Percentiles rank a stretch among this genome's conserved stretches.
Conservation (phyloP, 2,329 filamentous ascomycete species). For the Penicillium hordei region DNA sequence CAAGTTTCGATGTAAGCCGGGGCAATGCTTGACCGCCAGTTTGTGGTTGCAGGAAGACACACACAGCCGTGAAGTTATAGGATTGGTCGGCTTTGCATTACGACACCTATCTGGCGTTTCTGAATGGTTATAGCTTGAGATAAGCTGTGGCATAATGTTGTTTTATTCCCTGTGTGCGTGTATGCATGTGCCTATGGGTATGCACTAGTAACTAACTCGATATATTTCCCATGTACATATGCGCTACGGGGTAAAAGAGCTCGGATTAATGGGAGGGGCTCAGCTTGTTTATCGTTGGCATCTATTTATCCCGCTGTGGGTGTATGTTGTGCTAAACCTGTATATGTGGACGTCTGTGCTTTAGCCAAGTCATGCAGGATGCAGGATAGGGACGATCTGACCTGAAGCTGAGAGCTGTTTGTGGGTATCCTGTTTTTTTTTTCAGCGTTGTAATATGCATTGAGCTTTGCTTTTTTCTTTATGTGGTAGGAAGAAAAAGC, state of each 20-base stretch:
- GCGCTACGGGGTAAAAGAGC: background rate
- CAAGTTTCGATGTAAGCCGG: background rate
- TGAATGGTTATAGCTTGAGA: slow-evolving; percentile 4
- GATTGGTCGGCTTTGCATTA: slow-evolving; percentile 2
- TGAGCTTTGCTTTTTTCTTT: background rate
- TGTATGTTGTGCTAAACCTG: slow-evolving; percentile 6
- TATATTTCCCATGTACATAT: background rate
- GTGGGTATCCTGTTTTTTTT: background rate
- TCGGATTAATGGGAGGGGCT: background rate
- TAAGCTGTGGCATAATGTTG: slow-evolving; percentile 2
- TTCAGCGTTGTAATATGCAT: background rate
- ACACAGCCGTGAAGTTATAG: background rate
- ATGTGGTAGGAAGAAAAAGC: background rate
- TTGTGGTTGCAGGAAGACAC: slow-evolving; percentile 4
- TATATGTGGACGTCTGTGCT: slow-evolving; percentile 6
- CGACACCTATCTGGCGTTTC: background rate
- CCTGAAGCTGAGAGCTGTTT: slow-evolving; percentile 5
- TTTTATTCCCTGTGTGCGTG: background rate
- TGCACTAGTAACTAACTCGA: background rate
- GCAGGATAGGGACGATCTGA: slow-evolving; percentile 8
- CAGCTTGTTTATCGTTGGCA: background rate
- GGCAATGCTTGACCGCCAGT: slow-evolving; percentile 11
- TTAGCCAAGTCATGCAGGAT: slow-evolving; percentile 10
- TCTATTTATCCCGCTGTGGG: background rate
- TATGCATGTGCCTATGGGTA: background rate